Conservation (phyloP, 148 eudicot genomes). For the Camellia granthamiana region DNA sequence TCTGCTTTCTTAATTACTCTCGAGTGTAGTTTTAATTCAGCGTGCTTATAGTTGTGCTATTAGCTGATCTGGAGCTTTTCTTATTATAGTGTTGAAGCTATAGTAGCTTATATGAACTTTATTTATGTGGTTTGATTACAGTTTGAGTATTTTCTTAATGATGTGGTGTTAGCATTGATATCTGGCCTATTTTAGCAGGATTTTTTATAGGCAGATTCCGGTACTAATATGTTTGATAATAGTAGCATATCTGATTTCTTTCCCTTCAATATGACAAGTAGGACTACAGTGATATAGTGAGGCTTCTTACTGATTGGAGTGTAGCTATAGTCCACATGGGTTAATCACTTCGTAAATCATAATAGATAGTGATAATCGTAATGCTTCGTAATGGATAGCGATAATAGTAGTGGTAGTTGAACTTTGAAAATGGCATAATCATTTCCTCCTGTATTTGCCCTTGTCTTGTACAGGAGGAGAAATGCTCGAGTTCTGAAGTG, state of each 20-base stretch:
- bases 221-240: constrained; percentile 7
- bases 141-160: constrained; percentile 11
- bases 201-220: constrained; percentile 7
- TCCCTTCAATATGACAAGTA: constrained; percentile 27
- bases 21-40: constrained; percentile 51
- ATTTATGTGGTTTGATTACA: constrained; percentile 12
- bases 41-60: constrained; percentile 47
- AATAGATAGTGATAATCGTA: constrained; percentile 68
- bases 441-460: constrained; percentile 83
- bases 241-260: constrained; percentile 7
- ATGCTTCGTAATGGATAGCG: constrained; percentile 65
- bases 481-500: constrained; percentile 43
- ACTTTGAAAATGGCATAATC: constrained; percentile 72
- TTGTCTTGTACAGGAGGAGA: constrained; percentile 96
- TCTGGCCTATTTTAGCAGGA: constrained; percentile 8
- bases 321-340: constrained; percentile 50
- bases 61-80: constrained; percentile 33
- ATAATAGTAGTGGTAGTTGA: constrained; percentile 71
- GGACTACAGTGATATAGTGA: constrained; percentile 31
- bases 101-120: constrained; percentile 29
- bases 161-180: constrained; percentile 8
- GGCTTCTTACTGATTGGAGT: constrained; percentile 41
- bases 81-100: constrained; percentile 36
- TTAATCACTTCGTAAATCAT: constrained; percentile 50
- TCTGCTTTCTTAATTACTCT: constrained; percentile 24